Evolutionary conservation across 2,329 filamentous ascomycete genomes (phyloP).

Genomic region (Diaporthe sp.): DNA sequence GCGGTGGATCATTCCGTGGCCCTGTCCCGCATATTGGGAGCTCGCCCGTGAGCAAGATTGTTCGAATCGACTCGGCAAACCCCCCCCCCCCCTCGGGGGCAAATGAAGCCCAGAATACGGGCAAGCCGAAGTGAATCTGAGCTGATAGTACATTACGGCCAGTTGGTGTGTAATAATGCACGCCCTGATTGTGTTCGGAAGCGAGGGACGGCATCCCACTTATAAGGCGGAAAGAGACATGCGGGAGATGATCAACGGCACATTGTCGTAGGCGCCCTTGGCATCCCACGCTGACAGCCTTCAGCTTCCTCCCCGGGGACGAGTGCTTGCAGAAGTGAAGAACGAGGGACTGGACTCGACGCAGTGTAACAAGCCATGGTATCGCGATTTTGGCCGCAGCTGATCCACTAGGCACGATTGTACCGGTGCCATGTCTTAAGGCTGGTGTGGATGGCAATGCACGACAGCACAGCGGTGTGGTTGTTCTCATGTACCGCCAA

Average conservation of each 20-base stretch:
- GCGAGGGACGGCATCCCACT: conserved; percentile 17
- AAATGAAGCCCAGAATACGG: background rate
- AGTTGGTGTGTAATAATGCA: background rate
- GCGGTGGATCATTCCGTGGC: background rate
- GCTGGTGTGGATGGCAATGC: background rate
- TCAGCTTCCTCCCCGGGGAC: background rate
- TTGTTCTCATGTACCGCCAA: background rate
- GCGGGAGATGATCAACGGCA: conserved; percentile 4
- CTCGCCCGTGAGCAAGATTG: background rate
- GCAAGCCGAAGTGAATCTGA: background rate
- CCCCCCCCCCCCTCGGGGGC: background rate
- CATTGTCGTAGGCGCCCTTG: conserved; percentile 13
- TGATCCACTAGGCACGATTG: background rate
- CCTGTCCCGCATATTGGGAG: background rate
- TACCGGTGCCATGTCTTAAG: background rate
- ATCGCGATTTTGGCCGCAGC: background rate
- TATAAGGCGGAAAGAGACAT: background rate
- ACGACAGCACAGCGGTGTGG: background rate
- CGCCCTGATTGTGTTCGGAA: background rate
- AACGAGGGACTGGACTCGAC: background rate
- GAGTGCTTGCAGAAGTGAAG: background rate
- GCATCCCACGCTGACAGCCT: conserved; percentile 22
- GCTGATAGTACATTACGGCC: background rate
- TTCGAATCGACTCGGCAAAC: background rate
- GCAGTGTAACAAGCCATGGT: conserved; percentile 20